Percentiles rank a stretch among this genome's conserved stretches.
Conservation (phyloP, 345 rosid species). For the Rubroshorea leprosula region DNA sequence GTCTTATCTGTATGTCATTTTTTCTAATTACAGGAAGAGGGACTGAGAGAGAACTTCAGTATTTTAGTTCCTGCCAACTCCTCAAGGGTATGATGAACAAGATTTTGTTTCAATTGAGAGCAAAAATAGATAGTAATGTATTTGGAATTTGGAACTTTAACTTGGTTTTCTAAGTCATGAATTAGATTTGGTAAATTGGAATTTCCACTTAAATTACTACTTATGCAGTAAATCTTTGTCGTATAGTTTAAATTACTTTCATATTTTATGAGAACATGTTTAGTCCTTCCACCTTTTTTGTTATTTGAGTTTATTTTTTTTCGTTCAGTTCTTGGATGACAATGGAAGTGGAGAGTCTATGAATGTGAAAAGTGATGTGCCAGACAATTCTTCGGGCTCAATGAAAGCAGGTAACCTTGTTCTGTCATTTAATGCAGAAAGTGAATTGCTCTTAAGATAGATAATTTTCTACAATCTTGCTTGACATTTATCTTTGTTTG, state of each 20-base stretch:
- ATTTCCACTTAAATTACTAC: too few species aligned
- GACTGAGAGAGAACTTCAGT: constrained; percentile 43
- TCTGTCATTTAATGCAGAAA: constrained; percentile 4
- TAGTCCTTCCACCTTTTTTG: not conserved
- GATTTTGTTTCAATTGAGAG: not conserved
- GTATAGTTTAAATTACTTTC: not conserved
- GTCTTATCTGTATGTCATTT: not conserved
- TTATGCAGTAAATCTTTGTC: too few species aligned
- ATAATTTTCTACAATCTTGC: too few species aligned
- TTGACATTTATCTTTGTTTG: constrained; percentile 7
- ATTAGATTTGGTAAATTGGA: too few species aligned
- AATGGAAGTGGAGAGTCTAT: constrained; percentile 34
- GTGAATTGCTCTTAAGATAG: not conserved
- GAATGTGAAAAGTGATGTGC: constrained; percentile 33
- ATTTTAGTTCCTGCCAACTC: constrained; percentile 29
- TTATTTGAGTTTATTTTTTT: not conserved
- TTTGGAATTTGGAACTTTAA: too few species aligned
- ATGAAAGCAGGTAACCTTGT: constrained; percentile 46
- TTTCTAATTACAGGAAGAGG: constrained; percentile 45
- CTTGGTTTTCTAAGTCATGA: too few species aligned
- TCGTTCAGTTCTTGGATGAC: constrained; percentile 36
- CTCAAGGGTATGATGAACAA: constrained; percentile 32
- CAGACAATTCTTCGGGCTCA: constrained; percentile 38
- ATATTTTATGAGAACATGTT: not conserved
- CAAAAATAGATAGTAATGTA: too few species aligned